Evolutionary conservation across 2,329 filamentous ascomycete species (phyloP), one percentile per base, ranked within the genome.

Genomic region (Ceratocystis ficicola): DNA sequence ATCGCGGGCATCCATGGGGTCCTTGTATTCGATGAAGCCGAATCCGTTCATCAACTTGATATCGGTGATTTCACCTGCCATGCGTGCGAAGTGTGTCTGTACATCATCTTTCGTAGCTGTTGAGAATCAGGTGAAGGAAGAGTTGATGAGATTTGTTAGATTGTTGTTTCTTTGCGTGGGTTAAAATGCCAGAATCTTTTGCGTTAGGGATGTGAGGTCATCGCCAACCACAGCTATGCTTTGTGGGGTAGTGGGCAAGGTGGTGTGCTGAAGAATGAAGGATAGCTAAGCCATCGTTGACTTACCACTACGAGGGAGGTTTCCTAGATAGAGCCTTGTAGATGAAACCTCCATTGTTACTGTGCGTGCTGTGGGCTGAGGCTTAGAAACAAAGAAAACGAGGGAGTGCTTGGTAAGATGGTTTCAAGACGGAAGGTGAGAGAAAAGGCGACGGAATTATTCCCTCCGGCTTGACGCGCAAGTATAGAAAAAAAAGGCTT

Each of bases 1-100:
- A 79, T 99, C 94, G 75, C 93, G 89, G 71, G 94, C 94, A 79
- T 99, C 94, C 88, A 96, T 90, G 67, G 91, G 86, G 79, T 97
- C 94, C 78, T 96, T 95, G 78, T 97, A 99, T 78, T 99, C 94
- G 75, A 99, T 96, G 81, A 99, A 99, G 76, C 94, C 94, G 75
- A 99, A 99, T 74, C 94, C 94, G 76, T 96, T 97, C 94, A 99
- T 99, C 70, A 99, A 86, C 82, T 99, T 99, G 80, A 99, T 93
- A 80, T 99, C 94, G 71, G 89, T 94, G 75, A 99, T 97, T 76
- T 96, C 91, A 76, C 94, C 94, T 72, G 91, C 93, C 75, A 93
- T 94, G 86, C 96, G 91, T 76, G 87, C 87, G 79, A 99, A 99
- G 78, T 97, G 93, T 73, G 86, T 85, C 79, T 97, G 92, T 76